Percentiles rank a stretch among this genome's conserved stretches.
Evolutionary conservation across 345 rosid species (phyloP).

Genomic region (Eucalyptus curtisii): DNA sequence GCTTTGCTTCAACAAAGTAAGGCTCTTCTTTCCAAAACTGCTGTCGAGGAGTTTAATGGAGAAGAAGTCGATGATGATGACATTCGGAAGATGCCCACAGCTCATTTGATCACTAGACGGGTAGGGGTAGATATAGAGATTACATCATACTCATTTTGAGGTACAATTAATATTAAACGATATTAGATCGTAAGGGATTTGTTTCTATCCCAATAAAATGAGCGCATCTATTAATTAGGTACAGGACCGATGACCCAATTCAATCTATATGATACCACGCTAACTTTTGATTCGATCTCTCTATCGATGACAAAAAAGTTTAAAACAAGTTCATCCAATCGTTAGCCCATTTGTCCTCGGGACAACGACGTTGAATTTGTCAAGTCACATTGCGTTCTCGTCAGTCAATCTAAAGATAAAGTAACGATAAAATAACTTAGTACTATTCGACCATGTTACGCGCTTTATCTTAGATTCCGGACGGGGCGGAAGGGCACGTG

Average conservation of each 20-base stretch:
- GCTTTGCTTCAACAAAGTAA: background rate
- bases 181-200: accelerated
- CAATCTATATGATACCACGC: background rate
- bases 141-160: accelerated
- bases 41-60: background rate
- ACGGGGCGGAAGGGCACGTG: background rate
- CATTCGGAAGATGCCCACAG: background rate
- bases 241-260: accelerated
- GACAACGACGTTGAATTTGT: background rate
- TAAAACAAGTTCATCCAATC: accelerated
- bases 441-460: background rate
- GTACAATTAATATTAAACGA: background rate
- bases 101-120: background rate
- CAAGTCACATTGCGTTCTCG: accelerated
- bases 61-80: background rate
- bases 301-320: accelerated
- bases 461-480: background rate
- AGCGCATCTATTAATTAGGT: accelerated
- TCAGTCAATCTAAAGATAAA: background rate
- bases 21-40: background rate
- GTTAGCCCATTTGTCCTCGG: accelerated
- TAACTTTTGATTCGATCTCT: background rate
- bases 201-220: accelerated
- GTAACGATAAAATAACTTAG: background rate
- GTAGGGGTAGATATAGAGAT: background rate